These are phyloP conservation scores for Knufia petricola DNA, from an alignment of 2,329 filamentous ascomycete genomes.

Conservation along the genomic window DNA sequence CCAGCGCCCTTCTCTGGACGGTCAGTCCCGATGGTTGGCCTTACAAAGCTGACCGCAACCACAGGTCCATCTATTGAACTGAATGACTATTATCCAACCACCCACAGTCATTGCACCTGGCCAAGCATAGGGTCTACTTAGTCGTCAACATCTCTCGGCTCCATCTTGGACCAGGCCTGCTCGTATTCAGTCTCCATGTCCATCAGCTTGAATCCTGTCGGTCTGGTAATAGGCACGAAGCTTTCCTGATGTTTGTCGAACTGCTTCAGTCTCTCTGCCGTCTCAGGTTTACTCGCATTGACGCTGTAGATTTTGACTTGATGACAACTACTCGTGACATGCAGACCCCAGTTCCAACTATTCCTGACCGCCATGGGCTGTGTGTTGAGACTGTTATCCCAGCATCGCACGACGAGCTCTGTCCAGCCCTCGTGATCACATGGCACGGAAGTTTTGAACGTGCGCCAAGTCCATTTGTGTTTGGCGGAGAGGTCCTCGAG, in stretches of 20 bases:
- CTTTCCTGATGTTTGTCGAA: conserved; percentile 26
- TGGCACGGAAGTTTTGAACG: conserved; percentile 54
- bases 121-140: too few species aligned
- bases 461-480: conserved; percentile 54
- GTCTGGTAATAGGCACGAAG: conserved; percentile 27
- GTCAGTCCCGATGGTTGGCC: too few species aligned
- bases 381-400: conserved; percentile 54
- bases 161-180: conserved; percentile 25
- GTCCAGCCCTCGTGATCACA: conserved; percentile 54
- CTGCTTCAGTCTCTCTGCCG: conserved; percentile 25
- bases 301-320: conserved; percentile 37
- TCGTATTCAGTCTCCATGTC: conserved; percentile 25
- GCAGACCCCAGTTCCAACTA: conserved; percentile 41
- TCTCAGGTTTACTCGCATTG: conserved; percentile 26
- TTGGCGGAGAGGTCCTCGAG: conserved; percentile 52
- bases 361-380: conserved; percentile 47
- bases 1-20: too few species aligned
- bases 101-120: too few species aligned
- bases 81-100: too few species aligned
- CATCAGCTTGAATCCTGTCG: conserved; percentile 26
- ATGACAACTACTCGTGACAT: conserved; percentile 32
- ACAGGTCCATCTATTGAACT: too few species aligned
- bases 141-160: conserved; percentile 24
- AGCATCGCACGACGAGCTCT: conserved; percentile 49
- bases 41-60: too few species aligned